These are phyloP conservation scores for Setaria viridis DNA, from an alignment of 202 grass and related monocot genomes.

Conservation along the genomic window DNA sequence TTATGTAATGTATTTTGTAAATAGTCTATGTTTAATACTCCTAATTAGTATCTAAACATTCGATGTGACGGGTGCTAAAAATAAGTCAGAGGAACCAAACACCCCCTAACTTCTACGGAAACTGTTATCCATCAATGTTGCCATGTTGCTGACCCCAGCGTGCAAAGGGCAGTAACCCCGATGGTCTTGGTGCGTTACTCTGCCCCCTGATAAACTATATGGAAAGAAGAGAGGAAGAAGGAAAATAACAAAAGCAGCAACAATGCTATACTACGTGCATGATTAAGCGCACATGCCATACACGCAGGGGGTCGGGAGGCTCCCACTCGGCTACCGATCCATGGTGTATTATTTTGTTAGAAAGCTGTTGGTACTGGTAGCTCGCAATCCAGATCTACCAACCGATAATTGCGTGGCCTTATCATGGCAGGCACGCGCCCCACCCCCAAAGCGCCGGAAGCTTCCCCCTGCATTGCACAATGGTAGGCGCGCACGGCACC, in stretches of 20 bases:
- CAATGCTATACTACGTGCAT: neutral
- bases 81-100: no score
- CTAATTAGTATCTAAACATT: no score
- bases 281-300: slow-evolving; percentile 42
- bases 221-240: neutral
- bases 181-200: neutral
- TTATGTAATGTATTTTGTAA: no score
- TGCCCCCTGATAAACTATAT: neutral
- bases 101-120: no score
- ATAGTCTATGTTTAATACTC: no score
- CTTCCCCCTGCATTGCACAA: neutral
- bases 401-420: slow-evolving; percentile 42
- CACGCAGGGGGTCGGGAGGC: neutral
- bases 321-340: neutral
- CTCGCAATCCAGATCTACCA: slow-evolving; percentile 41
- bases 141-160: neutral
- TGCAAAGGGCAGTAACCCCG: neutral
- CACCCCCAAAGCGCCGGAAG: slow-evolving; percentile 17
- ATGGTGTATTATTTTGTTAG: neutral
- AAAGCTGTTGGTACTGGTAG: neutral
- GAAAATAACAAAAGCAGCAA: neutral
- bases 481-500: neutral
- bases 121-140: neutral
- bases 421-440: slow-evolving; percentile 31
- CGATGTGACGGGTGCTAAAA: no score